A percentile compares a stretch with the other conserved stretches of the same genome.
phyloP scores from a whole-genome alignment of 2,329 filamentous ascomycete species.

The Fusarium nygamai region DNA sequence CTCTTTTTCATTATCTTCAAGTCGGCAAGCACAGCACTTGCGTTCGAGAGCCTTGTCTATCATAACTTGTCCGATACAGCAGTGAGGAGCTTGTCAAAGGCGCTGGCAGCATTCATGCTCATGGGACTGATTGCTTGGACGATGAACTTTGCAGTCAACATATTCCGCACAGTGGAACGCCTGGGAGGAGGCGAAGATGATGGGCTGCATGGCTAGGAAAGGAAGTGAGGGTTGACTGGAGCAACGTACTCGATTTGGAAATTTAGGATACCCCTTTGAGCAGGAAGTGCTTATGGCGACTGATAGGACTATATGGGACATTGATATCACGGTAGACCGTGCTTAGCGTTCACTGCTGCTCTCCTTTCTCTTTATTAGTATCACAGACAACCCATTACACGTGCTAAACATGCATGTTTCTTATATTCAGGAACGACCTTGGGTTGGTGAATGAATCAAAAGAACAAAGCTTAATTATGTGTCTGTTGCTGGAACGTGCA shows the following conservation, averaged over 20 bases:
- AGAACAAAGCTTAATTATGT: not conserved
- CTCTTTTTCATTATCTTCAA: slow-evolving; percentile 98
- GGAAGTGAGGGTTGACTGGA: not conserved
- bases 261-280: slow-evolving; percentile 34
- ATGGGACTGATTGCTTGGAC: slow-evolving; percentile 90
- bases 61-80: slow-evolving; percentile 50
- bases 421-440: not conserved
- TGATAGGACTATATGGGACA: slow-evolving; percentile 15
- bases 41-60: slow-evolving; percentile 83
- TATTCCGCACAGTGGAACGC: slow-evolving; percentile 74
- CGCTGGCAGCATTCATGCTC: slow-evolving; percentile 80
- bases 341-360: slow-evolving; percentile 29
- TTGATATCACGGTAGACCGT: slow-evolving; percentile 24
- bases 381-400: not conserved
- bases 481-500: not conserved
- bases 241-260: slow-evolving; percentile 10
- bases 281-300: slow-evolving; percentile 27
- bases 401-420: slow-evolving; percentile 8
- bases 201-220: slow-evolving; percentile 28
- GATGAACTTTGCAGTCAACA: slow-evolving; percentile 87
- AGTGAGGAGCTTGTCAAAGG: slow-evolving; percentile 68
- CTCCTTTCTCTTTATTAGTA: slow-evolving; percentile 1
- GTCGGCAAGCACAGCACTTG: slow-evolving; percentile 88
- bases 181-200: slow-evolving; percentile 65
- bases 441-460: not conserved